Evolutionary conservation across 495 filamentous ascomycete genomes (phyloP), one percentile per base, ranked within the genome.

Genomic region (Aspergillus indologenus): DNA sequence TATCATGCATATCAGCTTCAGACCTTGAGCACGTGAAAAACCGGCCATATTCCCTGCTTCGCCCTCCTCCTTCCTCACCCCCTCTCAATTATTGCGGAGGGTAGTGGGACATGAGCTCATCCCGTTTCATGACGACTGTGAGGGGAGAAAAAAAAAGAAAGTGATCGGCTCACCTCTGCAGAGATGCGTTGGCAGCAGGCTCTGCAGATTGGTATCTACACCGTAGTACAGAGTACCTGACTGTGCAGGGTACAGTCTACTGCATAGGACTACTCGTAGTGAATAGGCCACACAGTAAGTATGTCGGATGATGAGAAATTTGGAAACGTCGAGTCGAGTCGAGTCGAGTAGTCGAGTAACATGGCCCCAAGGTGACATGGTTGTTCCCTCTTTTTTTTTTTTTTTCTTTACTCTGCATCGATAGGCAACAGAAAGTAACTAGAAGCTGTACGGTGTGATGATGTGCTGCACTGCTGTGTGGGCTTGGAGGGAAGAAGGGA

Each of bases 161-260:
- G 20, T 17, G 56, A 56, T 63, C 26, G 56, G 53, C 56, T 59
- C 19, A 60, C 54, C 18, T 29, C 49, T 64, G 54, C 58, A 64
- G 45, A 64, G 58, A 64, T 64, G 58, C 34, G 61, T 64, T 64
- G 61, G 58, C 61, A 60, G 58, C 61, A 60, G 45, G 22, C 54
- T 57, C 50, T 64, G 61, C 61, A 64, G 61, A 64, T 64, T 64
- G 51, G 44, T 63, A 63, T 57, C 61, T 63, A 50, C 44, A 60
- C 57, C 20, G 48, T 29, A 29, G 34, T 40, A 40, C 34, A 40
- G 34, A 40, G 34, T 40, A 40, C 34, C 34, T 40, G 34, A 11
- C 34, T 47, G 46, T 58, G 46, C 49, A 52, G n/a, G 21, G 26
- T 29, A 29, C 26, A 29, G n/a, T n/a, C n/a, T 29, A 29, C 26